Evolutionary conservation across 805 yeast genomes (phyloP).

Genomic region (Cyberlindnera meyerae): DNA sequence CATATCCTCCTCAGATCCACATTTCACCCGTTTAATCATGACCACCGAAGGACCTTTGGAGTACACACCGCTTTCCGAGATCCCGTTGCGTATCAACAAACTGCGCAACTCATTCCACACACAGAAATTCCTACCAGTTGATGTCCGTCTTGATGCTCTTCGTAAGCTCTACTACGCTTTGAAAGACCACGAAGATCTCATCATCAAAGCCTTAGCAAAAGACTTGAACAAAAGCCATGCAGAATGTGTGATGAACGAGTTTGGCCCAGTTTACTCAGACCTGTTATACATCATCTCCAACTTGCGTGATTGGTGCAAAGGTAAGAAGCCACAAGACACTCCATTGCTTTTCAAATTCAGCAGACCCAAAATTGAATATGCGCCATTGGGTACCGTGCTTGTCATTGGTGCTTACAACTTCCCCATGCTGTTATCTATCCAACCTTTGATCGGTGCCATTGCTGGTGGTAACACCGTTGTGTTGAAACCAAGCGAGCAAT

Average conservation of each 20-base stretch:
- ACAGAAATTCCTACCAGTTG: conserved; percentile 40
- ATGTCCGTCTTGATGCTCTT: conserved; percentile 55
- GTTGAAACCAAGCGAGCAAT: conserved; percentile 48
- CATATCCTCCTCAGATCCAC: neutral
- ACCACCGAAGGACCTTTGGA: conserved; percentile 15
- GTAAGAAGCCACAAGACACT: conserved; percentile 29
- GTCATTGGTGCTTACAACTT: conserved; percentile 79
- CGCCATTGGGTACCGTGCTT: conserved; percentile 61
- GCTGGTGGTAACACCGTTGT: conserved; percentile 80
- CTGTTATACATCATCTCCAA: conserved; percentile 52
- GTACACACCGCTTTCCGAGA: conserved; percentile 44
- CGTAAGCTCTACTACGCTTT: conserved; percentile 62
- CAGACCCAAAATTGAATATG: conserved; percentile 19
- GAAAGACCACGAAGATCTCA: conserved; percentile 47
- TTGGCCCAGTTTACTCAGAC: conserved; percentile 47
- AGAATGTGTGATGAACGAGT: conserved; percentile 63
- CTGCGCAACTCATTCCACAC: conserved; percentile 38
- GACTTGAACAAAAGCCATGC: conserved; percentile 64
- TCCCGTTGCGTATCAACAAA: conserved; percentile 41
- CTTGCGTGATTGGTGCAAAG: conserved; percentile 58
- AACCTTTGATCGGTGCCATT: conserved; percentile 72
- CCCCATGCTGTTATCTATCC: conserved; percentile 59
- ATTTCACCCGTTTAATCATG: neutral
- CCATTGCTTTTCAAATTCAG: conserved; percentile 18
- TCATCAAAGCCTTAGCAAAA: conserved; percentile 51